Evolutionary conservation across 352 stramenopile genomes (phyloP).

Genomic region (Globisporangium okanoganense): DNA sequence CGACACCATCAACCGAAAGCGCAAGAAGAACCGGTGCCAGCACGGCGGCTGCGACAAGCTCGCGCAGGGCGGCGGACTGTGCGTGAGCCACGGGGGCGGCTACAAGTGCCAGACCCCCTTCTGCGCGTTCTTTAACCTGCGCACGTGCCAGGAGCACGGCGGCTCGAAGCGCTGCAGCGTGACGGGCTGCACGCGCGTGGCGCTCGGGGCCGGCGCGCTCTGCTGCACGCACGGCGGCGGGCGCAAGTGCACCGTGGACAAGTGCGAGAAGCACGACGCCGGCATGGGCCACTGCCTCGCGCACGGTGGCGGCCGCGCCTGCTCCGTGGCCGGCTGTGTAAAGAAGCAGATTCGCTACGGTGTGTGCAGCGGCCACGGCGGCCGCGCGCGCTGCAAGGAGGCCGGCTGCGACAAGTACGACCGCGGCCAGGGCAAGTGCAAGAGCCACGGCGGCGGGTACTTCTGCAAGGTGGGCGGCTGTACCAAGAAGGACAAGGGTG

Average conservation of each 20-base stretch:
- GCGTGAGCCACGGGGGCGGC: slow-evolving; percentile 59
- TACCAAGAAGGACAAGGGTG: slow-evolving; percentile 81
- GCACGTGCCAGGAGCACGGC: slow-evolving; percentile 73
- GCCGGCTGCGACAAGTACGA: slow-evolving; percentile 77
- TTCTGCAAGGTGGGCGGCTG: slow-evolving; percentile 75
- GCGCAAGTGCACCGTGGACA: slow-evolving; percentile 64
- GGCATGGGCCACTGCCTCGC: slow-evolving; percentile 61
- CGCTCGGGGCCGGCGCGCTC: slow-evolving; percentile 38
- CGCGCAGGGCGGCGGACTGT: slow-evolving; percentile 58
- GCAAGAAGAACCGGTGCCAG: slow-evolving; percentile 32
- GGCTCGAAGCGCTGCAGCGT: slow-evolving; percentile 61
- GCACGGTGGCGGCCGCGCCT: slow-evolving; percentile 67
- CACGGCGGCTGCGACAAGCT: slow-evolving; percentile 53
- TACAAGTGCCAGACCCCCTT: slow-evolving; percentile 71
- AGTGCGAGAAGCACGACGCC: slow-evolving; percentile 72
- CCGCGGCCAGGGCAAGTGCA: slow-evolving; percentile 73
- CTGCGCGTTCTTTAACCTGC: slow-evolving; percentile 64
- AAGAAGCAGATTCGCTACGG: slow-evolving; percentile 81
- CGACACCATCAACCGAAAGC: background rate
- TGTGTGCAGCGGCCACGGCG: slow-evolving; percentile 68
- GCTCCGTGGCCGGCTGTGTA: slow-evolving; percentile 47
- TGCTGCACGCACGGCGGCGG: slow-evolving; percentile 68
- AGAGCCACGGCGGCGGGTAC: slow-evolving; percentile 78
- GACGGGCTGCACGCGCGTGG: slow-evolving; percentile 48
- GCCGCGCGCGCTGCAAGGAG: slow-evolving; percentile 67